Base-by-base conservation (phyloP, 352 stramenopile genomes). In the Globisporangium carolinianum region DNA sequence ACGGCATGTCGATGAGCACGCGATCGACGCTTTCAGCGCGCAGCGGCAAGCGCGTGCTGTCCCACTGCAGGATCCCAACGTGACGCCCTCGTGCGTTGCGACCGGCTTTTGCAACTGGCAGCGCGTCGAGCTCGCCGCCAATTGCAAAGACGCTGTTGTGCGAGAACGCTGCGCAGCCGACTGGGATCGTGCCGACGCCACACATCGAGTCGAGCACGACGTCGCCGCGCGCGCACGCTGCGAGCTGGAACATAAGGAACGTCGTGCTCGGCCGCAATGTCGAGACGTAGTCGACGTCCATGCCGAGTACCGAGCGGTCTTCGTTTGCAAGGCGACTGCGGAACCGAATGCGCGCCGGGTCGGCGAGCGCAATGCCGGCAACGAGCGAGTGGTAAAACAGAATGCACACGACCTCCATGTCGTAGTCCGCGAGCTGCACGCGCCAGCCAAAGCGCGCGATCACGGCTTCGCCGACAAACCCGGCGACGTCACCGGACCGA, bases 201-300 rank as follows among this genome's bases (percentile, higher is more conserved):
- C 83, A 93, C 83, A 93, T 93, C 9, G 80, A 86, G 55, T 93
- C 83, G 17, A 89, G 57, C n/a, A 89, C 58, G 6, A 91, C 49
- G 41, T 93, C 80, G n/a, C 83, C 83, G 6, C 63, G 54, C 10
- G 74, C 54, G 53, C 77, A 82, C 42, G 83, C 36, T 0, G 75
- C 80, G 15, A 93, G 68, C 51, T 85, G 73, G 38, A 89, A 65
- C 71, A 93, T 83, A n/a, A 91, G 61, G 51, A 76, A 91, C 53
- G 83, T 73, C 39, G 83, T 93, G 47, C 80, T 91, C 1, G 83
- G 83, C 15, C 83, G 79, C 51, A 93, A 58, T 35, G 83, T 93
- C 5, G 83, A 93, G 38, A 89, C 60, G 58, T 91, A 93, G 39
- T 87, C 48, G n/a, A 75, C 65, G 49, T 89, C 78, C 0, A 62